Base-by-base conservation (phyloP, 1,139 yeast species). In the Candida anutae region DNA sequence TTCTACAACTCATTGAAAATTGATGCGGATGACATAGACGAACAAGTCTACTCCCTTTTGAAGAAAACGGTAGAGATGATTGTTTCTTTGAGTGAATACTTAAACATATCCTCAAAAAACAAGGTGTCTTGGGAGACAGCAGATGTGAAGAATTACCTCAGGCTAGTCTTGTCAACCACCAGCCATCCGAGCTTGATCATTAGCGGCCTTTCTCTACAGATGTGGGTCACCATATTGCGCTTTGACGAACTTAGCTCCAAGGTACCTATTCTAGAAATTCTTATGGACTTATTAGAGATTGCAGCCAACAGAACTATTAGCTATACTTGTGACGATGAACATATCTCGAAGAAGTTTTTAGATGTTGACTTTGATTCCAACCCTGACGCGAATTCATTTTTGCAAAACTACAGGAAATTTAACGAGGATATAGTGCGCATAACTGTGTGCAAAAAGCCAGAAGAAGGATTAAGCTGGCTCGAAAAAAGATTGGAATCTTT, bases 51-150 rank as follows among this genome's bases (percentile, higher is more conserved):
- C 48, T 76, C 94, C 1, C 67, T 90, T 35, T 60, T 83, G 38
- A 90, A 90, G 49, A 88, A 90, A 53, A 70, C 90, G 14, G 95
- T 88, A 5, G 98, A 93, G 50, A 82, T 90, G 84, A 74, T 88
- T 27, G 94, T 90, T 22, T 85, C 94, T 1, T 61, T 90, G 23
- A 85, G 95, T 42, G 95, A 81, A 43, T 78, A 77, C 48, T 59
- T 82, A 33, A 77, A 74, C 37, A 54, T 68, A 4, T 53, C 59
- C 14, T 48, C 59, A 15, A 62, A 62, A 30, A 53, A 58, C 33
- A 49, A 58, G 35, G 50, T 68, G 13, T 52, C 54, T 15, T 65
- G 69, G 72, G 70, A 66, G 13, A 56, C 61, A 18, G 63, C 79
- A 1, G 84, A 79, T 45, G 58, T 77, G 5, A 62, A 60, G 20